Conservation (phyloP, 306 rosid species). For the Dalbergia cultrata region DNA sequence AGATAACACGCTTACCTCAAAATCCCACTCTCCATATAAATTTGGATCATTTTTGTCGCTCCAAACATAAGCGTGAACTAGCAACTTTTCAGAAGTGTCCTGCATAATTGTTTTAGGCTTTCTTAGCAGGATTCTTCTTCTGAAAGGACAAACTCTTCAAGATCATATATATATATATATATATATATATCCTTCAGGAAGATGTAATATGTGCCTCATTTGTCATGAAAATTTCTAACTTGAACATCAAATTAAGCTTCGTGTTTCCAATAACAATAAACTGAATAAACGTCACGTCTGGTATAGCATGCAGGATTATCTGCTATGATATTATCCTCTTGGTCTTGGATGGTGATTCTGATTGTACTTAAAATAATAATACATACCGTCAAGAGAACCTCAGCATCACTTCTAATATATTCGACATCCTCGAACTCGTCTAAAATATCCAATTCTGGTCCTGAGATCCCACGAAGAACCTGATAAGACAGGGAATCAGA, state of each 20-base stretch:
- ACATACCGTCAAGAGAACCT: conserved; percentile 63
- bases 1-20: conserved; percentile 65
- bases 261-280: background rate
- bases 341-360: background rate
- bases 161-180: background rate
- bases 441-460: conserved; percentile 66
- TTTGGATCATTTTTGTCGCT: conserved; percentile 72
- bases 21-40: conserved; percentile 86
- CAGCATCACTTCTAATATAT: conserved; percentile 71
- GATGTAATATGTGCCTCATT: background rate
- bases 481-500: conserved; percentile 38
- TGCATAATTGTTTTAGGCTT: conserved; percentile 45
- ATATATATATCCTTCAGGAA: background rate
- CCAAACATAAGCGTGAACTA: conserved; percentile 78
- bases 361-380: background rate
- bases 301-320: background rate
- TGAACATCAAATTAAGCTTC: background rate
- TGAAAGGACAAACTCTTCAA: background rate
- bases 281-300: conserved; percentile 1
- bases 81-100: conserved; percentile 66
- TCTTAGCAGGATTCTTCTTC: background rate
- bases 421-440: conserved; percentile 88
- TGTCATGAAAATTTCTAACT: background rate
- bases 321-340: background rate
- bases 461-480: conserved; percentile 80